Evolutionary conservation across 352 stramenopile genomes (phyloP).

Genomic region (Globisporangium yorkense): DNA sequence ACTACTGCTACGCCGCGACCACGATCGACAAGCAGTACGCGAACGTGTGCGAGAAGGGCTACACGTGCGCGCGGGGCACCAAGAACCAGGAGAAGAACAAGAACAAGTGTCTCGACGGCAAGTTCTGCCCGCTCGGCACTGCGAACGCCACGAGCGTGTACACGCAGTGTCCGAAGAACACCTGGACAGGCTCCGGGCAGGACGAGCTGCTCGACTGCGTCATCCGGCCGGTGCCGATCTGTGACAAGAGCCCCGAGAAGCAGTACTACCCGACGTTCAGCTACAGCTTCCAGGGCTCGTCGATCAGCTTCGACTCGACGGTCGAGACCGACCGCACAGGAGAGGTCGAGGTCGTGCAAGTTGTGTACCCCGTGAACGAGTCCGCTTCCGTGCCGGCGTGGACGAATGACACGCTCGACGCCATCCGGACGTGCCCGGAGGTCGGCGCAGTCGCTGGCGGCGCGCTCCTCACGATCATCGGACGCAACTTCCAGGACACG

Average conservation of each 20-base stretch:
- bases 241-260: constrained; percentile 87
- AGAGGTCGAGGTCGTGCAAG: constrained; percentile 87
- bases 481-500: constrained; percentile 91
- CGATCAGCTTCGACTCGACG: constrained; percentile 63
- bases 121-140: constrained; percentile 91
- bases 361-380: constrained; percentile 92
- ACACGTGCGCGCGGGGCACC: constrained; percentile 89
- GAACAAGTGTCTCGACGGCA: constrained; percentile 91
- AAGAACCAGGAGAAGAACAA: constrained; percentile 84
- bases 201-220: constrained; percentile 85
- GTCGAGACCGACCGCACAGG: constrained; percentile 60
- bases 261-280: constrained; percentile 78
- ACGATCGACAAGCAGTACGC: constrained; percentile 82
- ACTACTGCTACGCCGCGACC: constrained; percentile 87
- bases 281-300: constrained; percentile 56
- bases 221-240: constrained; percentile 88
- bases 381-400: constrained; percentile 76
- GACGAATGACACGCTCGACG: constrained; percentile 95
- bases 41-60: constrained; percentile 78
- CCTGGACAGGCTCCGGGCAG: constrained; percentile 76
- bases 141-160: constrained; percentile 76
- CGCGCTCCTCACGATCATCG: constrained; percentile 88
- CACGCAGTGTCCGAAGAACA: constrained; percentile 89
- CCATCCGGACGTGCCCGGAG: constrained; percentile 83
- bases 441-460: constrained; percentile 30